These are phyloP conservation scores for Ilex aquifolium DNA, from an alignment of 257 asterid species.

Conservation along the genomic window DNA sequence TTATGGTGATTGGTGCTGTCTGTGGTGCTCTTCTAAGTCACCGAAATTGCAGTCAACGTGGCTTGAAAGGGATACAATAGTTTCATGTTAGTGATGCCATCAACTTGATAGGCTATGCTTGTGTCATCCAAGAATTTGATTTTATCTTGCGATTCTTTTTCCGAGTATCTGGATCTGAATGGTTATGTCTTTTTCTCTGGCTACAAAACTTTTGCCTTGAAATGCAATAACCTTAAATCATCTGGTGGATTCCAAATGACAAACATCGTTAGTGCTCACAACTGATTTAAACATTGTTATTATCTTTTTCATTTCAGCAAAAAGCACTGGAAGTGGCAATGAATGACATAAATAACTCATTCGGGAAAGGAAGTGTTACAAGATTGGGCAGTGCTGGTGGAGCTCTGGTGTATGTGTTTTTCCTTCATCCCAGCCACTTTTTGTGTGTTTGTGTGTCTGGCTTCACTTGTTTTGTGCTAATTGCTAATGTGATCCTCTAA, in stretches of 20 bases:
- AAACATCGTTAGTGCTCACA: background rate
- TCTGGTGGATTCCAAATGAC: too few species aligned
- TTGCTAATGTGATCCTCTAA: too few species aligned
- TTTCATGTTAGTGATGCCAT: too few species aligned
- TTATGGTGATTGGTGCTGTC: too few species aligned
- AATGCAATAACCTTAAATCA: background rate
- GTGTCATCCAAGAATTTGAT: too few species aligned
- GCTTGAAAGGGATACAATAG: too few species aligned
- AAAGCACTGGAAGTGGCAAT: slow-evolving; percentile 93
- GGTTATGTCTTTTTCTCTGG: background rate
- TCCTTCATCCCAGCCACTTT: background rate
- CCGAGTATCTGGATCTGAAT: background rate
- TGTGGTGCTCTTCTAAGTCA: too few species aligned
- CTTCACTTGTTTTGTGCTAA: background rate
- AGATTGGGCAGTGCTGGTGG: slow-evolving; percentile 97
- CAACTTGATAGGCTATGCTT: too few species aligned
- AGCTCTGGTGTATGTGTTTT: slow-evolving; percentile 80
- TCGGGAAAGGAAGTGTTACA: slow-evolving; percentile 97
- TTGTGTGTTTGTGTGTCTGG: background rate
- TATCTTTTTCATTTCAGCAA: slow-evolving; percentile 43
- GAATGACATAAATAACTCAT: slow-evolving; percentile 90
- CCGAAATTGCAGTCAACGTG: too few species aligned
- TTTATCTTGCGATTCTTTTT: background rate
- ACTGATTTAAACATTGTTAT: background rate
- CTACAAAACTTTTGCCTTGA: background rate